Evolutionary conservation across 1,284 basidiomycete genomes (phyloP).

Genomic region (Melanopsichium pennsylvanicum): DNA sequence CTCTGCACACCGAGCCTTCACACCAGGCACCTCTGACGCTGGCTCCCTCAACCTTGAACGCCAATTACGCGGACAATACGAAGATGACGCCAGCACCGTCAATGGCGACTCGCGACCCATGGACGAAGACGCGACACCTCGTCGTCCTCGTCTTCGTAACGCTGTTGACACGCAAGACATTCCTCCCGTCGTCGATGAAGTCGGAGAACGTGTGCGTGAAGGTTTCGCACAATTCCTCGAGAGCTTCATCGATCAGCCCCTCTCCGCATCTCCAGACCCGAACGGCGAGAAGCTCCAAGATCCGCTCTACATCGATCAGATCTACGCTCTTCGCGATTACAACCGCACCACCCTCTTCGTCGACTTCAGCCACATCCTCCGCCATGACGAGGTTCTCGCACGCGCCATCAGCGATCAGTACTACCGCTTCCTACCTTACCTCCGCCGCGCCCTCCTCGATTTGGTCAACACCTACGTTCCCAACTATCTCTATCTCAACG

Average conservation of each 20-base stretch:
- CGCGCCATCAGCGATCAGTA: slow-evolving; percentile 92
- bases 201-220: slow-evolving; percentile 89
- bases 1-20: slow-evolving; percentile 29
- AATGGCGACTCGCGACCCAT: slow-evolving; percentile 37
- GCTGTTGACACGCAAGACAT: slow-evolving; percentile 69
- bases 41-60: slow-evolving; percentile 43
- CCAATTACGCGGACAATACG: slow-evolving; percentile 33
- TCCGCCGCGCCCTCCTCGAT: slow-evolving; percentile 87
- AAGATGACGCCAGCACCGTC: slow-evolving; percentile 34
- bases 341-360: slow-evolving; percentile 94
- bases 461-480: slow-evolving; percentile 87
- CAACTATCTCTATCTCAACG: slow-evolving; percentile 89
- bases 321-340: slow-evolving; percentile 90
- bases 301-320: slow-evolving; percentile 85
- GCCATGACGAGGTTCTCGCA: slow-evolving; percentile 88
- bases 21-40: slow-evolving; percentile 36
- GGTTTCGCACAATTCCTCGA: slow-evolving; percentile 89
- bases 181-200: slow-evolving; percentile 85
- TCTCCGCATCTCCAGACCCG: slow-evolving; percentile 69
- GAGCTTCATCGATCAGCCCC: slow-evolving; percentile 79
- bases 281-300: slow-evolving; percentile 66
- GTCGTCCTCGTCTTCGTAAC: slow-evolving; percentile 40
- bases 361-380: slow-evolving; percentile 89
- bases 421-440: slow-evolving; percentile 85
- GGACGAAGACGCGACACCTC: slow-evolving; percentile 37